Evolutionary conservation across 192 early-diverging fungal species (phyloP).

Genomic region (Piromyces finnis): DNA sequence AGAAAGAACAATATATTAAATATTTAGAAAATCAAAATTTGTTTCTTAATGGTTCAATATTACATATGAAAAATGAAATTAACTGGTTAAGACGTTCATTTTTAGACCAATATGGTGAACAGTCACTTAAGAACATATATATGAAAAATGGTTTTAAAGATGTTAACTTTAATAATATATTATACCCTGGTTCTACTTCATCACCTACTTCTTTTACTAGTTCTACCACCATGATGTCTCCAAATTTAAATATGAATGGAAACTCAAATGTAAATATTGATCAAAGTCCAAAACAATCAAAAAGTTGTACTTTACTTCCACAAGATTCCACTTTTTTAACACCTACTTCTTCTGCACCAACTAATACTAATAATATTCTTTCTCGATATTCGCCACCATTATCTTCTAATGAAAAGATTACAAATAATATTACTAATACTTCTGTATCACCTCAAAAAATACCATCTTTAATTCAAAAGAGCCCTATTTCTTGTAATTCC

Average conservation of each 20-base stretch:
- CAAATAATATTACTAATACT: too few species aligned
- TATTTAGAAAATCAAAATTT: neutral
- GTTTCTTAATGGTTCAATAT: neutral
- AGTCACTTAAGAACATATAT: neutral
- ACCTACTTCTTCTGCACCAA: too few species aligned
- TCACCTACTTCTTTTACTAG: neutral
- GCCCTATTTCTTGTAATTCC: too few species aligned
- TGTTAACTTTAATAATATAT: neutral
- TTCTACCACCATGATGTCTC: neutral
- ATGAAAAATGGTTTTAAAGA: neutral
- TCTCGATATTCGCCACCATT: too few species aligned
- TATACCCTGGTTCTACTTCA: neutral
- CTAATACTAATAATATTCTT: too few species aligned
- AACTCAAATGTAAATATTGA: neutral
- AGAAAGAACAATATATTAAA: neutral
- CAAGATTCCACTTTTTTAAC: too few species aligned
- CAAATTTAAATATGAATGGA: neutral
- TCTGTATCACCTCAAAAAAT: too few species aligned
- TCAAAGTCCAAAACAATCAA: neutral
- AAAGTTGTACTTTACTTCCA: too few species aligned
- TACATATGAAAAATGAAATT: neutral
- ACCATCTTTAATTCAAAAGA: too few species aligned
- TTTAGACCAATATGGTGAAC: neutral
- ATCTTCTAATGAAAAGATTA: too few species aligned
- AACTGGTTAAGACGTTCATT: neutral